A percentile compares a stretch with the other conserved stretches of the same genome.
Evolutionary conservation across 495 filamentous ascomycete species (phyloP).

Genomic region (Aeminium ludgeri): DNA sequence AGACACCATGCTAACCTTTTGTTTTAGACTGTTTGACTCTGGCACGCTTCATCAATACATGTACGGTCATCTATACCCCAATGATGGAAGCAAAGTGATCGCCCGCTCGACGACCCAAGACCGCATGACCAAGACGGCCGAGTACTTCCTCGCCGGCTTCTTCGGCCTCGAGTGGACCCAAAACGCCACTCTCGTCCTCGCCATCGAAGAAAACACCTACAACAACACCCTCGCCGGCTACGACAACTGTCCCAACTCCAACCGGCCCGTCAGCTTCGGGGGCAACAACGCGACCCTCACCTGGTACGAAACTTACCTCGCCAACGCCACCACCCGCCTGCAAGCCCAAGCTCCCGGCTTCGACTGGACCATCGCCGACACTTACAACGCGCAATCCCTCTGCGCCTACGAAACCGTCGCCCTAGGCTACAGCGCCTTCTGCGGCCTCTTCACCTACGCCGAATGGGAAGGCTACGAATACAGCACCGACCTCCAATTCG

Average conservation of each 20-base stretch:
- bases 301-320: slow-evolving; percentile 31
- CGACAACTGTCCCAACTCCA: slow-evolving; percentile 23
- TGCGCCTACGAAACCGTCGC: slow-evolving; percentile 43
- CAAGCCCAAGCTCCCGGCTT: slow-evolving; percentile 26
- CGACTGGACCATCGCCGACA: slow-evolving; percentile 34
- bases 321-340: slow-evolving; percentile 34
- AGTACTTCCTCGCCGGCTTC: slow-evolving; percentile 38
- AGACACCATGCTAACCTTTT: neutral
- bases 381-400: slow-evolving; percentile 38
- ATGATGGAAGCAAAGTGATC: slow-evolving; percentile 43
- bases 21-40: slow-evolving; percentile 29
- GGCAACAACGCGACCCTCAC: slow-evolving; percentile 21
- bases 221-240: slow-evolving; percentile 29
- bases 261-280: slow-evolving; percentile 8
- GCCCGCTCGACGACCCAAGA: slow-evolving; percentile 42
- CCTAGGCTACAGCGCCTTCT: slow-evolving; percentile 41
- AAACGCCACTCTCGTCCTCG: slow-evolving; percentile 35
- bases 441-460: slow-evolving; percentile 37
- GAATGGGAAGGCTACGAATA: slow-evolving; percentile 42
- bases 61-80: slow-evolving; percentile 40
- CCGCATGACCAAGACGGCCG: slow-evolving; percentile 32
- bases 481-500: slow-evolving; percentile 40
- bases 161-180: slow-evolving; percentile 42
- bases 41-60: slow-evolving; percentile 42
- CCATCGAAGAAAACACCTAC: slow-evolving; percentile 29